Evolutionary conservation across 805 yeast species (phyloP), one percentile per base, ranked within the genome.

Genomic region (Komagataella ulmi): DNA sequence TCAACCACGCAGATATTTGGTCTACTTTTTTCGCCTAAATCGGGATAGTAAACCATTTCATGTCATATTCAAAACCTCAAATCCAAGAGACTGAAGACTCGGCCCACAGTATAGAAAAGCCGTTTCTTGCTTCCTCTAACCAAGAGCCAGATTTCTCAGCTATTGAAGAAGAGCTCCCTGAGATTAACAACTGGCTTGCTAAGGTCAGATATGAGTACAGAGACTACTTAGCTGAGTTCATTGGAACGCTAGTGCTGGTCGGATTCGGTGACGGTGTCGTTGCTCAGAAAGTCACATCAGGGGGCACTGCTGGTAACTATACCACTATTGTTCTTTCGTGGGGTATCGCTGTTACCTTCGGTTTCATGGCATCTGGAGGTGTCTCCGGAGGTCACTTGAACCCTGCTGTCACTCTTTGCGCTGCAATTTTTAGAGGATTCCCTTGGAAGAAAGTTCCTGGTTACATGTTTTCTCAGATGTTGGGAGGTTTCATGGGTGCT

Each of bases 321-420:
- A 69, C 69, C 48, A 65, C 70, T 17, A 62, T 75, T 50, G 72
- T 73, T 3, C 57, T 76, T 45, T 68, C 73, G n/a, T 77, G 81
- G 81, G 82, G 78, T 47, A 65, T 75, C 44, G 81, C 77, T 0
- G 79, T 74, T 44, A 72, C 74, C 58, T 59, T 76, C 59, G 82
- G 81, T 49, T 75, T 74, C 57, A 65, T 69, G 51, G 65, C 69
- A 6, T 69, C 79, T 45, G 80, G 80, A 54, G 82, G 82, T 56
- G 66, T 76, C 51, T 75, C 80, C 44, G 81, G 80, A 58, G 82
- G 77, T n/a, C 82, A 77, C 61, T 59, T 77, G 54, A 77, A 77
- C 61, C 80, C 81, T 3, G 76, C 78, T 52, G 71, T 76, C 43
- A 76, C 81, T 1, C 49, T 77, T 7, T 61, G 72, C 7, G 67